Conservation (phyloP, 257 asterid genomes). For the Fraxinus pennsylvanica region DNA sequence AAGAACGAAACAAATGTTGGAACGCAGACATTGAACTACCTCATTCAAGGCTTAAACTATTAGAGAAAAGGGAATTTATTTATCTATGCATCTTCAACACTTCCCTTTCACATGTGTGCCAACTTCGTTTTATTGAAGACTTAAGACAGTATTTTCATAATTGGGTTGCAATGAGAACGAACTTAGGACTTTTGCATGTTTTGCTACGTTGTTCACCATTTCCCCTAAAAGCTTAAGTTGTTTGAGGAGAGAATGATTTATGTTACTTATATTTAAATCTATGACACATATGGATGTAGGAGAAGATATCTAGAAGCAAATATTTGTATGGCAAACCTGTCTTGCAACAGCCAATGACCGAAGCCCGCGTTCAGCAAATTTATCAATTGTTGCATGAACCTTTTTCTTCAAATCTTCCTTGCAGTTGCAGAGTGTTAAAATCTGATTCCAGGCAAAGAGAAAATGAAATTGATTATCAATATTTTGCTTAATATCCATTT, state of each 20-base stretch:
- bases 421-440: slow-evolving; percentile 69
- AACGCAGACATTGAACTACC: background rate
- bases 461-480: background rate
- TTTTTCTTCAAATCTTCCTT: slow-evolving; percentile 70
- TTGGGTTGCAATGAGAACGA: background rate
- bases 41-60: background rate
- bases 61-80: background rate
- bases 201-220: background rate
- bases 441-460: slow-evolving; percentile 40
- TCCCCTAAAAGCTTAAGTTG: background rate
- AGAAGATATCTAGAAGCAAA: background rate
- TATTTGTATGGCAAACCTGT: slow-evolving; percentile 51
- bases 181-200: background rate
- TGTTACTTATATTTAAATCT: background rate
- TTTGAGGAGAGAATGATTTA: background rate
- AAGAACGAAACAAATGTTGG: background rate
- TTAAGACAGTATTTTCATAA: background rate
- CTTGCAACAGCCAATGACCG: slow-evolving; percentile 89
- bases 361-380: slow-evolving; percentile 86
- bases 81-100: background rate
- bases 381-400: slow-evolving; percentile 67
- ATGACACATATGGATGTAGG: background rate
- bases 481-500: background rate
- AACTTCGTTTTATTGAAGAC: background rate
- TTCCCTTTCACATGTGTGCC: background rate